Base-by-base conservation (phyloP, 768 basidiomycete species). In the Trametes cinnabarina region DNA sequence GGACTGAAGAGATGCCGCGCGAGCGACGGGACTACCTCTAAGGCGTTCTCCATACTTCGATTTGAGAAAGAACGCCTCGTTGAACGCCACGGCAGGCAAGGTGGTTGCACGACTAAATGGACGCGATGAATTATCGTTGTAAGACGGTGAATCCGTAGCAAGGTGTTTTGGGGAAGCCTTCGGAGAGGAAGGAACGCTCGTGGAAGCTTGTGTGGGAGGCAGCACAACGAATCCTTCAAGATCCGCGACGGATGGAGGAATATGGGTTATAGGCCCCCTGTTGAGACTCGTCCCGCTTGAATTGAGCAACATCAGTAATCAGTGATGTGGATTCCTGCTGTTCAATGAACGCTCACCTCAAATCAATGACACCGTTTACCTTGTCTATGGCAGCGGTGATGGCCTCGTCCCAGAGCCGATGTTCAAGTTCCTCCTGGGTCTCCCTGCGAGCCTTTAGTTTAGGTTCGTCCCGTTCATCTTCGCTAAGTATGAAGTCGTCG, bases 361-460 rank as follows among this genome's bases (percentile, higher is more conserved):
- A 72, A 49, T 80, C 74, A 52, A 88, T 78, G 46, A 72, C 71
- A 9, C 82, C 80, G 50, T 77, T 70, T 3, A 76, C 79, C 3
- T 71, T 73, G 55, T 84, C 79, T 25, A 85, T 72, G 0, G 79
- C 77, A 15, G 65, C 64, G 0, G 69, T 68, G 40, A 79, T 73
- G 0, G 77, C 80, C 6, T 73, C 69, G 2, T 82, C 82, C 83
- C 83, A 86, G 8, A 79, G 66, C 43, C 78, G 76, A 12, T 61
- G 63, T 43, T 74, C 70, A 3, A 66, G 22, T 43, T 71, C 53
- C 20, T 64, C 46, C 47, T 47, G 25, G 47, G 59, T 7, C 64
- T 67, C 39, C 57, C 60, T 42, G 62, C 56, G 3, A 39, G 41
- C 6, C 46, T 51, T 14, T 60, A 58, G 14, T 57, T 61, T 23